These are phyloP conservation scores for Phytophthora lateralis DNA, from an alignment of 352 stramenopile genomes.

Conservation along the genomic window DNA sequence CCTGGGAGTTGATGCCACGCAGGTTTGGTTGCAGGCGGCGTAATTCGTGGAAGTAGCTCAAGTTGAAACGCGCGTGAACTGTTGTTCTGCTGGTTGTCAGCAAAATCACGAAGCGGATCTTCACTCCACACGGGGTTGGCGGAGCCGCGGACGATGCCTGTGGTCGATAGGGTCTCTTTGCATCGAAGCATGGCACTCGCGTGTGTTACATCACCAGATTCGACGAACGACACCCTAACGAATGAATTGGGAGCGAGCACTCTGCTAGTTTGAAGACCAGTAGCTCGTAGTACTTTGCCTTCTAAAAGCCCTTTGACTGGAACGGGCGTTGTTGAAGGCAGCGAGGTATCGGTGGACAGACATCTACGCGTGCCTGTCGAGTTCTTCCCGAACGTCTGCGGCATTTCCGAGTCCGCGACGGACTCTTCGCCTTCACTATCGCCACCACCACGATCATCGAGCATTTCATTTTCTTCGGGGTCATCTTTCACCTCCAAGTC, in stretches of 20 bases:
- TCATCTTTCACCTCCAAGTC: slow-evolving; percentile 7
- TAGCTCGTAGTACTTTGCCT: slow-evolving; percentile 52
- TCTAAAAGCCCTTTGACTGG: slow-evolving; percentile 46
- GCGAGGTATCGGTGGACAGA: neutral
- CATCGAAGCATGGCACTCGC: slow-evolving; percentile 67
- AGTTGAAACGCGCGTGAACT: slow-evolving; percentile 42
- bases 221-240: slow-evolving; percentile 59
- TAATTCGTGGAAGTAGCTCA: slow-evolving; percentile 44
- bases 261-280: slow-evolving; percentile 30
- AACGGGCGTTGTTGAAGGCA: slow-evolving; percentile 1
- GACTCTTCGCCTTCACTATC: slow-evolving; percentile 49
- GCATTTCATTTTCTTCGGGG: slow-evolving; percentile 4
- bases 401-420: slow-evolving; percentile 49
- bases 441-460: neutral
- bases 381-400: slow-evolving; percentile 43
- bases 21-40: slow-evolving; percentile 17
- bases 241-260: slow-evolving; percentile 40
- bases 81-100: neutral
- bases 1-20: slow-evolving; percentile 60
- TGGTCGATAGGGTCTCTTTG: slow-evolving; percentile 58
- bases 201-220: slow-evolving; percentile 32
- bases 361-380: neutral
- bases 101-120: slow-evolving; percentile 11
- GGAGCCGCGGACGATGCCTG: slow-evolving; percentile 23
- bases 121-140: slow-evolving; percentile 58